Evolutionary conservation across 2,329 filamentous ascomycete species (phyloP).

Genomic region (Scopulariopsis brevicaulis): DNA sequence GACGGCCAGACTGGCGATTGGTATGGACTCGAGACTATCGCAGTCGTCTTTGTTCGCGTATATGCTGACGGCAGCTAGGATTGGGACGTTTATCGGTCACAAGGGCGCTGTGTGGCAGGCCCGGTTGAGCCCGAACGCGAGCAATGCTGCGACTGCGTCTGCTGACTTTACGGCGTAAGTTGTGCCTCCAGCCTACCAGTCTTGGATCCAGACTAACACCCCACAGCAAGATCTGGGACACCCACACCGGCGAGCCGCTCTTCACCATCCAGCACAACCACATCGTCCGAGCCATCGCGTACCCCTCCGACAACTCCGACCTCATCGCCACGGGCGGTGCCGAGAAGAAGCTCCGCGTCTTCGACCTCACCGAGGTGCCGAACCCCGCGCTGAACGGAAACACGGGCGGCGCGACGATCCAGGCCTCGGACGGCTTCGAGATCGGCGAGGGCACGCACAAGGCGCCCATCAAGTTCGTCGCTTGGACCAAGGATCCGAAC

Average conservation of each 20-base stretch:
- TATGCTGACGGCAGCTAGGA: slow-evolving; percentile 45
- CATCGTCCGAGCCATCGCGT: slow-evolving; percentile 89
- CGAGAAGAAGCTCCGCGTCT: slow-evolving; percentile 94
- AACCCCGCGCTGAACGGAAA: slow-evolving; percentile 14
- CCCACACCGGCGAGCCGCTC: slow-evolving; percentile 81
- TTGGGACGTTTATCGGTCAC: slow-evolving; percentile 95
- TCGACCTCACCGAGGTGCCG: slow-evolving; percentile 61
- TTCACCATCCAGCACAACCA: slow-evolving; percentile 85
- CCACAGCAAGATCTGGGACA: slow-evolving; percentile 90
- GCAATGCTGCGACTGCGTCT: slow-evolving; percentile 81
- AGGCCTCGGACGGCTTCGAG: slow-evolving; percentile 62
- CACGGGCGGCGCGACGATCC: slow-evolving; percentile 27
- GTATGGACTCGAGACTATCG: slow-evolving; percentile 28
- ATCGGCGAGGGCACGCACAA: slow-evolving; percentile 77
- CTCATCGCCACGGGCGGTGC: slow-evolving; percentile 87
- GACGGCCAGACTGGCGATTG: slow-evolving; percentile 94
- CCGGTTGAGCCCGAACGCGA: slow-evolving; percentile 76
- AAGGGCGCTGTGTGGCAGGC: slow-evolving; percentile 98
- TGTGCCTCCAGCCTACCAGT: neutral
- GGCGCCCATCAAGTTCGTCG: slow-evolving; percentile 88
- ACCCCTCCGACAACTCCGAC: slow-evolving; percentile 69
- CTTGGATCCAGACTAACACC: slow-evolving; percentile 15
- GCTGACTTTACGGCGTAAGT: slow-evolving; percentile 88
- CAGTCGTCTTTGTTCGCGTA: neutral
- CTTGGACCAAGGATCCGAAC: slow-evolving; percentile 84